Base-by-base conservation (phyloP, 2,329 filamentous ascomycete species). In the Paraphoma sp. region DNA sequence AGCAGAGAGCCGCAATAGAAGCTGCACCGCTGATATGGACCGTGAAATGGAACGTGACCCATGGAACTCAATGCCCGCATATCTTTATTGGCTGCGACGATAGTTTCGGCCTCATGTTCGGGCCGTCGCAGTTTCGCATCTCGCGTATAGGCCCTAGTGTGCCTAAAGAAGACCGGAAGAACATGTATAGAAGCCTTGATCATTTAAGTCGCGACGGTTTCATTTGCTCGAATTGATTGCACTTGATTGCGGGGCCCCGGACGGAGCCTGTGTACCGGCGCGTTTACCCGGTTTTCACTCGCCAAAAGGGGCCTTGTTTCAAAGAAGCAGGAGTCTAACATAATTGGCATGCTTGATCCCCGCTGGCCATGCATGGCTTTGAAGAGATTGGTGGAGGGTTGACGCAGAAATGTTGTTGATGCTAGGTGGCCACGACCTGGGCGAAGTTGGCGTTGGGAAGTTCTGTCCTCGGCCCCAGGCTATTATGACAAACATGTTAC, bases 261-360 rank as follows among this genome's bases (percentile, higher is more conserved):
- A 50, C 23, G 38, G 44, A 14, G 52, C 41, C 45, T 38, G 28
- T 48, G 45, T 44, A 50, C 45, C 51, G 53, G 59, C 36, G 40
- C 49, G 51, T 62, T 61, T 59, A 61, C 53, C 59, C 56, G 54
- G 57, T 56, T 52, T 47, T 48, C 48, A 46, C 36, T 59, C 17
- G 54, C 51, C 33, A 44, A 44, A 46, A 54, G 61, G n/a, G 42
- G 43, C 48, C 48, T 46, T 46, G 48, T 58, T 59, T 36, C 44
- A 14, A 48, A 41, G 29, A 48, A 45, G 48, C 45, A 45, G 41
- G 48, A 46, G 40, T 48, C 23, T 11, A 12, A 18, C 17, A 18
- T 23, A 14, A 9, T 29, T 52, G 33, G 31, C 42, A 40, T 46
- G 42, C 49, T 52, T 41, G 18, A 16, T 50, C 7, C 38, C 3